These are phyloP conservation scores for Coniochaeta prunicola DNA, from an alignment of 2,329 filamentous ascomycete species.

Conservation along the genomic window DNA sequence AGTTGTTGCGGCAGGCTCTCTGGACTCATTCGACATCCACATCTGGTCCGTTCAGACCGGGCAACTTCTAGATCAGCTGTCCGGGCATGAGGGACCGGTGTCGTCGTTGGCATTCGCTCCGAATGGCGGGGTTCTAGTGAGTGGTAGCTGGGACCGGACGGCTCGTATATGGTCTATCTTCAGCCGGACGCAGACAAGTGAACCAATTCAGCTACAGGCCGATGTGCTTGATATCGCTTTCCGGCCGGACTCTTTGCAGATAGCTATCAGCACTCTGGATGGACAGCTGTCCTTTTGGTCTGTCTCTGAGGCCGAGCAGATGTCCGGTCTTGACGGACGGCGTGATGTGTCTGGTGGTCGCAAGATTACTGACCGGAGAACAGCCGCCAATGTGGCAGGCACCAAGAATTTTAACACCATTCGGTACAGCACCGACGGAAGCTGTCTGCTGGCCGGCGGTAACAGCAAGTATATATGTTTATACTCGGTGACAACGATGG, in stretches of 20 bases:
- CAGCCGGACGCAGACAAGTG: conserved; percentile 85
- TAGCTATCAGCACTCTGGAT: conserved; percentile 87
- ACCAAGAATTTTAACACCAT: conserved; percentile 89
- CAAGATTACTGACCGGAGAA: conserved; percentile 78
- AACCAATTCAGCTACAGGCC: conserved; percentile 84
- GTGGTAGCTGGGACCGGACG: conserved; percentile 94
- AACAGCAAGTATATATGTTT: conserved; percentile 99
- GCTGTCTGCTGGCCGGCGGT: conserved; percentile 80
- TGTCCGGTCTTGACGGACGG: conserved; percentile 79
- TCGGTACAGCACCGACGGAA: conserved; percentile 86
- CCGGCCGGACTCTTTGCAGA: conserved; percentile 81
- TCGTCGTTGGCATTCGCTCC: conserved; percentile 83
- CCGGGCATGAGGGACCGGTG: conserved; percentile 91
- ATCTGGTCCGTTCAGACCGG: conserved; percentile 98
- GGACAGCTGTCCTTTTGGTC: conserved; percentile 95
- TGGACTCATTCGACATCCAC: conserved; percentile 95
- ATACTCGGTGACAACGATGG: conserved; percentile 90
- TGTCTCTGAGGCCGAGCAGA: conserved; percentile 77
- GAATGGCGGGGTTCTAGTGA: conserved; percentile 75
- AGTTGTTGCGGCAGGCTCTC: conserved; percentile 87
- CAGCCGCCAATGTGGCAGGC: conserved; percentile 81
- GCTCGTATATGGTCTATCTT: conserved; percentile 97
- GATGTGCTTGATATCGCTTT: conserved; percentile 84
- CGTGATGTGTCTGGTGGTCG: conserved; percentile 90
- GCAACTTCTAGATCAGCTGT: conserved; percentile 81